Base-by-base conservation (phyloP, 768 basidiomycete species). In the Hydnum rufescens region DNA sequence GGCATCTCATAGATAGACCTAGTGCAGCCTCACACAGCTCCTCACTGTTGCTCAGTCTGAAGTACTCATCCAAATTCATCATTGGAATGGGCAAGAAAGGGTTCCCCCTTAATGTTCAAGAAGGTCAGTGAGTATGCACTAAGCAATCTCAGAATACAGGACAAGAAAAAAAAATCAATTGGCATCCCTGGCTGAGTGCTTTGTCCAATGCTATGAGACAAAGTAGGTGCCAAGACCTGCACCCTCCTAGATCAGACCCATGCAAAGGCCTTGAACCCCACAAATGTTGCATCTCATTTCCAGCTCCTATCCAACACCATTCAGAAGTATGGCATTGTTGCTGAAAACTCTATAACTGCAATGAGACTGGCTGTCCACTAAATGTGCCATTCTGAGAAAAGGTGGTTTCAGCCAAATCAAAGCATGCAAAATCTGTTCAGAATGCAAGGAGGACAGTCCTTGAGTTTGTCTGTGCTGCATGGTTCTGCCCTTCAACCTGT, bases 41-140 rank as follows among this genome's bases (percentile, higher is more conserved):
- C 55, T 63, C 5, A 53, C 52, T 5, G n/a, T 34, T 28, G 56
- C 57, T 5, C 56, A 64, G 51, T 64, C 64, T 42, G 43, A 55
- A n/a, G 50, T 62, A 32, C 53, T 64, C 13, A 56, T 55, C n/a
- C 2, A 55, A 61, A 4, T 39, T 39, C 36, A 39, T 39, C 22
- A 39, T 13, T 13, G 36, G 22, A 39, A 39, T 39, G 36, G 36
- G 36, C 22, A 22, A 39, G 13, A 13, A 39, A 22, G 36, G 36
- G 36, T 39, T 39, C 22, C 36, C 36, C 13, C 30, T 22, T 39
- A 13, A 39, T 39, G 36, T 39, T 13, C 36, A 39, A 39, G 22
- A 39, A 39, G 22, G 22, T 39, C 36, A 39, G 13, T 39, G 36
- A 39, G 22, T 39, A 39, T 39, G 36, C 13, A 1, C 36, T 39